These are phyloP conservation scores for Syzygium aqueum DNA, from an alignment of 345 rosid species.

Conservation along the genomic window DNA sequence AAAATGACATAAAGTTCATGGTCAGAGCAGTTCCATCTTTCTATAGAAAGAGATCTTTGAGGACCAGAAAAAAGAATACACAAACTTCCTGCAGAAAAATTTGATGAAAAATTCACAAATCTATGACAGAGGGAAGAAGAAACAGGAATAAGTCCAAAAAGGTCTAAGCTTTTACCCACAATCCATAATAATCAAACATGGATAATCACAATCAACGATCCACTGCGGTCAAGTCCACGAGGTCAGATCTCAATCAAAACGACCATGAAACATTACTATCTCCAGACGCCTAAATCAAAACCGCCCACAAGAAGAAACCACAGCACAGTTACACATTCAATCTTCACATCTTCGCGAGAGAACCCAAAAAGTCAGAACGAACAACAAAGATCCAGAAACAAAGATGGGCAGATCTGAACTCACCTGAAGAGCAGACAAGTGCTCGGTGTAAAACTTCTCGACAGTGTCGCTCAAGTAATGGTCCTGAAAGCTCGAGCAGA, in stretches of 20 bases:
- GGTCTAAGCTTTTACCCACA: background rate
- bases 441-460: slow-evolving; percentile 9
- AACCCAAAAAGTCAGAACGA: background rate
- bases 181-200: background rate
- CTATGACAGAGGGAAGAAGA: background rate
- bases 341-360: background rate
- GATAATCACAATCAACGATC: background rate
- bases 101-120: background rate
- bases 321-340: background rate
- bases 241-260: background rate
- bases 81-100: background rate
- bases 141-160: background rate
- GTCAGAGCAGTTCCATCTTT: background rate
- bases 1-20: background rate
- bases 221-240: background rate
- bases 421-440: slow-evolving; percentile 17
- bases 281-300: background rate
- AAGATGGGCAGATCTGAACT: background rate
- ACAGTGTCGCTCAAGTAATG: slow-evolving; percentile 6
- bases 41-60: background rate
- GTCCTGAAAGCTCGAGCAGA: slow-evolving; percentile 8
- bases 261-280: background rate
- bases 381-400: background rate
- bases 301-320: background rate
- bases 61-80: background rate